Evolutionary conservation across 768 basidiomycete species (phyloP).

Genomic region (Termitomyces sp.): DNA sequence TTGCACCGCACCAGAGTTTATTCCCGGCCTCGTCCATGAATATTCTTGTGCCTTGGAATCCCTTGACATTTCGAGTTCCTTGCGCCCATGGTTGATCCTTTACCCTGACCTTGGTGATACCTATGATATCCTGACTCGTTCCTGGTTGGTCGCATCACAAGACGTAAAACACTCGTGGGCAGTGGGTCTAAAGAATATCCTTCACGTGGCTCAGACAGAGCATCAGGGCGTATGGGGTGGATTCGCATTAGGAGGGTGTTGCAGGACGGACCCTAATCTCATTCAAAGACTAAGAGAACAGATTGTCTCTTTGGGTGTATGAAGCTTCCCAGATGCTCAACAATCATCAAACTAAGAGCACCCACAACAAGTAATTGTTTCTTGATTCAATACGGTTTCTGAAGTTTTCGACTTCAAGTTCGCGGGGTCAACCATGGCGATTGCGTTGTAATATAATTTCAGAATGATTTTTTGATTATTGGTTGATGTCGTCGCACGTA

Average conservation of each 20-base stretch:
- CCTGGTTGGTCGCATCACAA: slow-evolving; percentile 29
- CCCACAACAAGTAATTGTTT: no score
- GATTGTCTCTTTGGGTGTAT: background rate
- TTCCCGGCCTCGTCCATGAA: slow-evolving; percentile 33
- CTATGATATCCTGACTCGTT: slow-evolving; percentile 40
- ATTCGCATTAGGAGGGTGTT: slow-evolving; percentile 65
- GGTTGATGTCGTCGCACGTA: background rate
- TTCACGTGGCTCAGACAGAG: slow-evolving; percentile 14
- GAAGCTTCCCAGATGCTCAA: background rate
- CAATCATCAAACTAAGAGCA: background rate
- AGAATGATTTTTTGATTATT: background rate
- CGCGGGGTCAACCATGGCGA: background rate
- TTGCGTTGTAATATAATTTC: background rate
- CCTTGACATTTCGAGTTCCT: slow-evolving; percentile 1
- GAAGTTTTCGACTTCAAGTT: background rate
- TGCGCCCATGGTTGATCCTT: slow-evolving; percentile 50
- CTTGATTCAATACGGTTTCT: background rate
- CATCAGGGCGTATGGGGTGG: slow-evolving; percentile 35
- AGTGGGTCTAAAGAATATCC: slow-evolving; percentile 17
- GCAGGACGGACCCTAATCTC: slow-evolving; percentile 51
- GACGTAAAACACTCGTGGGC: slow-evolving; percentile 29
- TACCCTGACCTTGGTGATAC: slow-evolving; percentile 68
- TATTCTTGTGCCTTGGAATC: slow-evolving; percentile 23
- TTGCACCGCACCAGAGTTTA: slow-evolving; percentile 48
- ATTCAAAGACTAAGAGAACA: slow-evolving; percentile 24